These are phyloP conservation scores for Cicer yamashitae DNA, from an alignment of 306 rosid species.

Conservation along the genomic window DNA sequence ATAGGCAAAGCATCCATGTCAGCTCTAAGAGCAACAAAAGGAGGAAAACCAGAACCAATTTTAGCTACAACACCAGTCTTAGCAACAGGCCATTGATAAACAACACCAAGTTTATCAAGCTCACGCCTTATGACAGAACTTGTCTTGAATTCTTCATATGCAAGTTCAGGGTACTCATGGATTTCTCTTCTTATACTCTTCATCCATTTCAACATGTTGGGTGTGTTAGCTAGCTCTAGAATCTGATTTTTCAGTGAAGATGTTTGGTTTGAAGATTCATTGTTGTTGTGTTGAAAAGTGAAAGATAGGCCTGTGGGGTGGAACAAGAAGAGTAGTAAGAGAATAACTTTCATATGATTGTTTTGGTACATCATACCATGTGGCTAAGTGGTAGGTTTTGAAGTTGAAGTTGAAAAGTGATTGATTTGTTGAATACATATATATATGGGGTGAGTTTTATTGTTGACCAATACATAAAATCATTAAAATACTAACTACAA, in stretches of 20 bases:
- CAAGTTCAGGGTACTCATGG: constrained; percentile 86
- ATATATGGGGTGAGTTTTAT: no score
- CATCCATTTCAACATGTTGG: constrained; percentile 68
- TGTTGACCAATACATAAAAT: no score
- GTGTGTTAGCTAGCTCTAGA: constrained; percentile 60
- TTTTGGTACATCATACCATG: constrained; percentile 53
- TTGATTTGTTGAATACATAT: no score
- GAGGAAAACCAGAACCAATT: constrained; percentile 80
- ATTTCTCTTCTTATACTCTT: constrained; percentile 72
- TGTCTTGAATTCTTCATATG: constrained; percentile 73
- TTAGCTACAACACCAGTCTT: constrained; percentile 77
- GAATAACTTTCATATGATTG: constrained; percentile 8
- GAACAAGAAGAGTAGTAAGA: constrained; percentile 39
- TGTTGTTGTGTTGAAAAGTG: constrained; percentile 31
- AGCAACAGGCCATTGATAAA: constrained; percentile 85
- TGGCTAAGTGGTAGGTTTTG: constrained; percentile 29
- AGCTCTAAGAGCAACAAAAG: constrained; percentile 87
- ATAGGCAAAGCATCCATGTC: constrained; percentile 97
- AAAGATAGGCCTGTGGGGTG: constrained; percentile 47
- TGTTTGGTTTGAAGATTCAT: constrained; percentile 27
- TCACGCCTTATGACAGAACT: constrained; percentile 71
- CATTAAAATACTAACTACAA: no score
- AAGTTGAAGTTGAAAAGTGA: not conserved
- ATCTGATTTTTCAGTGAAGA: constrained; percentile 50
- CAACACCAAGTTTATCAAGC: constrained; percentile 66